Evolutionary conservation across 2,329 filamentous ascomycete species (phyloP).

Genomic region (Nakataea oryzae): DNA sequence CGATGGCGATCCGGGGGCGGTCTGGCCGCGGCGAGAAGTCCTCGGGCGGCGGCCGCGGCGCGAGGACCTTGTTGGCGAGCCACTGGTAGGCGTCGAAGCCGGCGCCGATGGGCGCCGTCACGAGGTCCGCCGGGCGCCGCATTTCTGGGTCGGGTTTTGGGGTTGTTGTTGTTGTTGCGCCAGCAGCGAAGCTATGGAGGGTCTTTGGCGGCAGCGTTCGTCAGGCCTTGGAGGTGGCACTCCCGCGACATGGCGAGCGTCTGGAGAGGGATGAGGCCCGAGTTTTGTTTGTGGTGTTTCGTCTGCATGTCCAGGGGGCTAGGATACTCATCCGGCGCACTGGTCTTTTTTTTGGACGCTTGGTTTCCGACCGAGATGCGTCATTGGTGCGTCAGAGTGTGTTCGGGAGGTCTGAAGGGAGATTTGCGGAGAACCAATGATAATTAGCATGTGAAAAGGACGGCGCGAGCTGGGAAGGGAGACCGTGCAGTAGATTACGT

Average conservation of each 20-base stretch:
- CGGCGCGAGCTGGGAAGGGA: background rate
- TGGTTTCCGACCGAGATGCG: background rate
- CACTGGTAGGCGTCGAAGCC: slow-evolving; percentile 57
- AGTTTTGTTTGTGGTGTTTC: background rate
- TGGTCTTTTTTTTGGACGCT: background rate
- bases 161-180: too few relatives aligned
- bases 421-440: background rate
- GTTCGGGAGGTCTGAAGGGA: too few relatives aligned
- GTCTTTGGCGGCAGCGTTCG: background rate
- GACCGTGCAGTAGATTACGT: background rate
- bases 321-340: too few relatives aligned
- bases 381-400: background rate
- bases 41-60: slow-evolving; percentile 53
- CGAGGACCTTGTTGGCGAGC: slow-evolving; percentile 52
- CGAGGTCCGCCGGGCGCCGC: background rate
- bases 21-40: slow-evolving; percentile 47
- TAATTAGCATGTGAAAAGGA: too few relatives aligned
- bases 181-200: background rate
- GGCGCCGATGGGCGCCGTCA: slow-evolving; percentile 39
- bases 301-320: background rate
- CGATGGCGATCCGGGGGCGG: slow-evolving; percentile 57
- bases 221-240: background rate
- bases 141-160: background rate
- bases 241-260: background rate
- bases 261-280: background rate